Conservation (phyloP, 2,329 filamentous ascomycete species). For the Cladosporium sp. region DNA sequence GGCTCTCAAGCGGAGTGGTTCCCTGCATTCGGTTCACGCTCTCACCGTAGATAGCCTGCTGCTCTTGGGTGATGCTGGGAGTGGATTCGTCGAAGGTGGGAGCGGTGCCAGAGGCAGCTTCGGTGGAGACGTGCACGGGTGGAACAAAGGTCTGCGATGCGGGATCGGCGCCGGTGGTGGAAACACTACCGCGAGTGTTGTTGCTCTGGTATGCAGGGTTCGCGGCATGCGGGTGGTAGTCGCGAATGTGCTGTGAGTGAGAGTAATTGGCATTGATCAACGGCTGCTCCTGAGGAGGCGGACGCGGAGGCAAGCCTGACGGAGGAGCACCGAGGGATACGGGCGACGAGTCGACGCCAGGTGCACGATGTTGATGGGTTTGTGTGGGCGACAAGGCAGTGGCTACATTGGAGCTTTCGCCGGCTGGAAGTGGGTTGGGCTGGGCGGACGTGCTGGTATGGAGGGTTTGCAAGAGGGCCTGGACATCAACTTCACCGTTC, state of each 20-base stretch:
- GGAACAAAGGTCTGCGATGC: constrained; percentile 18
- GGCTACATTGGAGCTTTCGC: constrained; percentile 29
- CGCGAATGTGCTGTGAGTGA: constrained; percentile 45
- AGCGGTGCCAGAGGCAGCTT: neutral
- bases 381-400: constrained; percentile 24
- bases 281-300: constrained; percentile 46
- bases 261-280: constrained; percentile 45
- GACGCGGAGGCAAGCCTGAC: constrained; percentile 43
- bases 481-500: constrained; percentile 38
- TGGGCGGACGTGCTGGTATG: constrained; percentile 15
- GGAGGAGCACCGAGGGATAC: constrained; percentile 31
- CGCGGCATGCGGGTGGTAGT: constrained; percentile 46
- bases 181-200: neutral
- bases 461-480: constrained; percentile 43
- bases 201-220: constrained; percentile 30
- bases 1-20: constrained; percentile 24
- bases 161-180: constrained; percentile 16
- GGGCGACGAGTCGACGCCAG: constrained; percentile 29
- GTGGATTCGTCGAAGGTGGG: neutral
- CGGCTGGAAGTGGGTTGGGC: constrained; percentile 17
- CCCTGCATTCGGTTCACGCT: constrained; percentile 9
- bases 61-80: constrained; percentile 6
- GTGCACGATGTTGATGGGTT: constrained; percentile 25
- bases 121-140: constrained; percentile 12
- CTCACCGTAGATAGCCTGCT: constrained; percentile 6